A percentile compares a stretch with the other conserved stretches of the same genome.
phyloP scores from a whole-genome alignment of 345 rosid species.

The Corchorus olitorius region DNA sequence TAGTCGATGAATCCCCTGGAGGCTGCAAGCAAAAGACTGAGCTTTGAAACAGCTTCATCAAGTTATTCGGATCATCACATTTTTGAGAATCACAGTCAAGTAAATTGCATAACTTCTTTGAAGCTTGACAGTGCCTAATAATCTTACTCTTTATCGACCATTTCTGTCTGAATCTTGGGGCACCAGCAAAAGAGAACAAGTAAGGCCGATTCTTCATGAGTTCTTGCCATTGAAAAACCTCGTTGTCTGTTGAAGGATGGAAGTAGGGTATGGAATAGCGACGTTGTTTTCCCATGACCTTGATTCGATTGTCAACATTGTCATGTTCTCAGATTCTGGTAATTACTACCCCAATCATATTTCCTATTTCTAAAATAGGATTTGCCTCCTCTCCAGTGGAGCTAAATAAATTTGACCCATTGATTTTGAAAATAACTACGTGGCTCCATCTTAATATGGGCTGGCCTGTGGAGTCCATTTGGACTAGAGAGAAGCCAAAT shows the following conservation, averaged over 20 bases:
- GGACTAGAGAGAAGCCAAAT: no score
- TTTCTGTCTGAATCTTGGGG: slow-evolving; percentile 31
- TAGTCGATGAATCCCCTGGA: slow-evolving; percentile 29
- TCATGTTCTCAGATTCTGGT: slow-evolving; percentile 37
- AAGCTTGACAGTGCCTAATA: slow-evolving; percentile 24
- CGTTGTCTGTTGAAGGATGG: slow-evolving; percentile 38
- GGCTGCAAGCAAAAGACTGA: slow-evolving; percentile 37
- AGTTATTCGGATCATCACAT: slow-evolving; percentile 22
- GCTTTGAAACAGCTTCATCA: slow-evolving; percentile 22
- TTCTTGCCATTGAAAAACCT: slow-evolving; percentile 43
- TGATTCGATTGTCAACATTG: slow-evolving; percentile 49
- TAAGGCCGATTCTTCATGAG: slow-evolving; percentile 30
- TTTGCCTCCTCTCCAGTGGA: no score
- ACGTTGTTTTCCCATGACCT: slow-evolving; percentile 30
- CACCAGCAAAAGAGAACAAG: slow-evolving; percentile 48
- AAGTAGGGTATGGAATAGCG: slow-evolving; percentile 54
- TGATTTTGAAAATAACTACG: no score
- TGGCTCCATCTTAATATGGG: no score
- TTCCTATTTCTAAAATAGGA: no score
- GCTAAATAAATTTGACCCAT: no score
- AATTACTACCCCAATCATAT: slow-evolving; percentile 49
- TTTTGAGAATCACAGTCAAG: slow-evolving; percentile 21
- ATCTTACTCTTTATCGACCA: slow-evolving; percentile 2
- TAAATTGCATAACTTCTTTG: slow-evolving; percentile 22
- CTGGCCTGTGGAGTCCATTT: no score